Base-by-base conservation (phyloP, 305 asterid genomes). In the Plantago coronopus region DNA sequence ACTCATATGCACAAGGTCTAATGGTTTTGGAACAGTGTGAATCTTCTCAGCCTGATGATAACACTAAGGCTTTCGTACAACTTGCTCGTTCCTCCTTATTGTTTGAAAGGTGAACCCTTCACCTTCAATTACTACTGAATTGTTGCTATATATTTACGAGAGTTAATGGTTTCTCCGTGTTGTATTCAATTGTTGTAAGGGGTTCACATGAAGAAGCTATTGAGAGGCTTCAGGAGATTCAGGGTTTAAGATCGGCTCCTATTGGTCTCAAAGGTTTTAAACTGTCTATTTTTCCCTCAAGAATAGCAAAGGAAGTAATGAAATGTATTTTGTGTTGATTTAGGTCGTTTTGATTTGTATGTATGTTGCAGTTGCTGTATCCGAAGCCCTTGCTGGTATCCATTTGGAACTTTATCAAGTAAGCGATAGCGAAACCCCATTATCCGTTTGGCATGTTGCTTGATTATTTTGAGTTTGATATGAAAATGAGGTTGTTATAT, bases 21-120 rank as follows among this genome's bases (percentile, higher is more conserved):
- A 71, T 88, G 81, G 76, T 91, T 16, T 68, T 91, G 86, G 94
- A 91, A 56, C 98, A 91, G 84, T 91, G 97, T 67, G 83, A 79
- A 59, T 73, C 95, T 51, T 69, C 78, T 71, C 96, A 83, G 64
- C 49, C 79, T 15, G 97, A 88, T 70, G 88, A 83, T 50, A 69
- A 75, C 69, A 81, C 95, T 27, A 91, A 78, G 82, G 98, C 88
- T 59, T 75, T 83, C 67, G 95, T 83, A 68, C 74, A 84, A 43
- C 79, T 91, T 14, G 87, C 97, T 64, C 85, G 90, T 76, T 82
- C 98, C 16, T 83, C 95, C 68, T 76, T 91, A 50, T 62, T 86
- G 48, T 84, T 72, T 25, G 88, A 88, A 79, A 88, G 95, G 96
- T 88, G 5, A 25, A 5, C 31, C 19, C 37, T 3, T 16, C 29